Conservation (phyloP, 148 eudicot genomes). For the Bassia scoparia region DNA sequence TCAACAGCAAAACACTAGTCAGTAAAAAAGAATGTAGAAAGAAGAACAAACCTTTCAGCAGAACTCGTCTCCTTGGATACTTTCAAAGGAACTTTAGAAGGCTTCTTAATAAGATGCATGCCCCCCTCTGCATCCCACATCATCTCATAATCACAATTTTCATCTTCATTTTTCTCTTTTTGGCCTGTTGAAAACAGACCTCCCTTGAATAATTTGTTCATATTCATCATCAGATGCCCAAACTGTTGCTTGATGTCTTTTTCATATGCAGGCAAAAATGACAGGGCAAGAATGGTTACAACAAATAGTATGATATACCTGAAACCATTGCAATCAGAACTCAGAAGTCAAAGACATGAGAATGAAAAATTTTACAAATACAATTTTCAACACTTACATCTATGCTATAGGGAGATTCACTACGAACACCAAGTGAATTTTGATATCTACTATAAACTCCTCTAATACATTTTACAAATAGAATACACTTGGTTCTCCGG, state of each 20-base stretch:
- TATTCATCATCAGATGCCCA: conserved; percentile 28
- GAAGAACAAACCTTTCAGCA: conserved; percentile 51
- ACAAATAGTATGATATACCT: conserved; percentile 73
- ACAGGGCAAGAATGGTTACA: conserved; percentile 55
- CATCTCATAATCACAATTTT: conserved; percentile 77
- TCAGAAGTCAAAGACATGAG: conserved; percentile 24
- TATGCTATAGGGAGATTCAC: neutral
- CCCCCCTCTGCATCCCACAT: conserved; percentile 97
- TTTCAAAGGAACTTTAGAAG: conserved; percentile 31
- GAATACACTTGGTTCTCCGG: no score
- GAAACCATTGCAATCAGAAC: conserved; percentile 28
- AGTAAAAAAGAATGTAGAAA: neutral
- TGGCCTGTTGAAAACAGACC: conserved; percentile 29
- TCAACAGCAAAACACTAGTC: neutral
- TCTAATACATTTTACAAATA: no score
- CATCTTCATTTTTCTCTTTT: conserved; percentile 90
- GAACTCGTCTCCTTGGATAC: conserved; percentile 42
- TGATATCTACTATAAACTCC: no score
- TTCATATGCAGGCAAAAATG: conserved; percentile 71
- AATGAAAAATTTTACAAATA: neutral
- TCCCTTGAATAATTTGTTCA: conserved; percentile 30
- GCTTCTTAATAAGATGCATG: conserved; percentile 81
- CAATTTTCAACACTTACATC: neutral
- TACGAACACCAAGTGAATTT: neutral
- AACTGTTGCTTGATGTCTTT: conserved; percentile 35